phyloP scores from a whole-genome alignment of 1,284 basidiomycete genomes.

The Tremellales sp. region DNA sequence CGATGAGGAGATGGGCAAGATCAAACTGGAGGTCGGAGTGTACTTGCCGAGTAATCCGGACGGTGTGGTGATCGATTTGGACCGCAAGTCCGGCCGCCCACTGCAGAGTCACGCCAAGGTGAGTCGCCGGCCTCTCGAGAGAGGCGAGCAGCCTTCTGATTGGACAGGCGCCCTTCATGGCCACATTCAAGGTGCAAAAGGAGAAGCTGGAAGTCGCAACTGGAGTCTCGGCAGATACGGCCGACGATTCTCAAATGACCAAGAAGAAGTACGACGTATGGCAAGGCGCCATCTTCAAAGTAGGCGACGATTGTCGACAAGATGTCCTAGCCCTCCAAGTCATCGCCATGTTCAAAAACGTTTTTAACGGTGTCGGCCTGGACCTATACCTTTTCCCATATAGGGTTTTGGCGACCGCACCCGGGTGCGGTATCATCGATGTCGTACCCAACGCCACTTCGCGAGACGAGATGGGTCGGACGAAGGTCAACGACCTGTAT shows the following conservation, averaged over 20 bases:
- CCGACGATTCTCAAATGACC: constrained; percentile 49
- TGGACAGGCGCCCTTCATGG: constrained; percentile 94
- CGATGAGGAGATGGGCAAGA: constrained; percentile 98
- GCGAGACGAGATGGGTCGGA: constrained; percentile 97
- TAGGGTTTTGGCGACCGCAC: constrained; percentile 92
- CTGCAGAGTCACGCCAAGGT: constrained; percentile 97
- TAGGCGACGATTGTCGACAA: constrained; percentile 98
- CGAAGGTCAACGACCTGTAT: constrained; percentile 93
- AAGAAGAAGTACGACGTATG: constrained; percentile 79
- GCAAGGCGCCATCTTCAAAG: constrained; percentile 99
- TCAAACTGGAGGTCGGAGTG: constrained; percentile 85
- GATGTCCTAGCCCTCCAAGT: constrained; percentile 94
- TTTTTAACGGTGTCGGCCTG: constrained; percentile 81
- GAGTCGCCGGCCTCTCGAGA: constrained; percentile 7
- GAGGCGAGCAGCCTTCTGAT: background rate
- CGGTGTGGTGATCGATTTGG: constrained; percentile 90
- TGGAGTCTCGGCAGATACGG: constrained; percentile 24
- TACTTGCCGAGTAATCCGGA: constrained; percentile 98
- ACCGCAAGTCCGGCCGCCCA: constrained; percentile 92
- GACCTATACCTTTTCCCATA: constrained; percentile 94
- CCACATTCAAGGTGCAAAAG: constrained; percentile 96
- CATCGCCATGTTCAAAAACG: constrained; percentile 99
- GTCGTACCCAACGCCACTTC: constrained; percentile 98
- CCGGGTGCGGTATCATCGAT: constrained; percentile 98
- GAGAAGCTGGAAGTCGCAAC: constrained; percentile 56